Percentiles rank a stretch among this genome's conserved stretches.
Evolutionary conservation across 2,329 filamentous ascomycete species (phyloP).

Genomic region (Arthrobotrys musiformis): DNA sequence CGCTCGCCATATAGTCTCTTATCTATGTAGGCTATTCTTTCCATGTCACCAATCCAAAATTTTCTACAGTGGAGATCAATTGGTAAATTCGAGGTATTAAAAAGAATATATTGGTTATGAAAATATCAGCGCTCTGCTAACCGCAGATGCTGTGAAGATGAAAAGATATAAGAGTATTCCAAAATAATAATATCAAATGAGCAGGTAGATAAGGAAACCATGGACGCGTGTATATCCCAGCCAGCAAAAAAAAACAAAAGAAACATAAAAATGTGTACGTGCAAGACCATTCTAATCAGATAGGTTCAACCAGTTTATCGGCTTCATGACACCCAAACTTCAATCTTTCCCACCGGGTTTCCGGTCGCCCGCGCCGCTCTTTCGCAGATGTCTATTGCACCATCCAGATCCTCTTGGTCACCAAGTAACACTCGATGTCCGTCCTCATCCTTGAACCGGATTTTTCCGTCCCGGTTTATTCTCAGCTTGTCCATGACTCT

Average conservation of each 20-base stretch:
- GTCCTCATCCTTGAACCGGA: conserved; percentile 86
- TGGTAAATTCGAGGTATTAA: background rate
- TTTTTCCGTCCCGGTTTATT: conserved; percentile 81
- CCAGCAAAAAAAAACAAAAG: background rate
- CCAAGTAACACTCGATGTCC: conserved; percentile 97
- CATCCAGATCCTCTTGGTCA: conserved; percentile 94
- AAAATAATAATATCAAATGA: background rate
- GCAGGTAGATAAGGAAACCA: background rate
- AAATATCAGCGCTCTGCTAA: background rate
- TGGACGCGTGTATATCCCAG: background rate
- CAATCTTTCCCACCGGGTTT: conserved; percentile 89
- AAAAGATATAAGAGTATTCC: conserved; percentile 5
- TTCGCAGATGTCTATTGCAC: conserved; percentile 79
- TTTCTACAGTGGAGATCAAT: background rate
- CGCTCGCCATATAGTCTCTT: background rate
- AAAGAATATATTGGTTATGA: conserved; percentile 11
- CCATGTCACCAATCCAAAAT: background rate
- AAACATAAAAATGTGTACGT: background rate
- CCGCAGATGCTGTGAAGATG: background rate
- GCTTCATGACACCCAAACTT: conserved; percentile 68
- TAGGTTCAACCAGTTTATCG: background rate
- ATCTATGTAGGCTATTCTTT: background rate
- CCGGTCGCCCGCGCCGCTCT: conserved; percentile 76
- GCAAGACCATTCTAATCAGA: background rate
- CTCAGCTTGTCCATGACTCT: conserved; percentile 88